Percentiles rank a stretch among this genome's conserved stretches.
These are phyloP conservation scores for Talaromyces verruculosus DNA, from an alignment of 2,329 filamentous ascomycete genomes.

Conservation along the genomic window DNA sequence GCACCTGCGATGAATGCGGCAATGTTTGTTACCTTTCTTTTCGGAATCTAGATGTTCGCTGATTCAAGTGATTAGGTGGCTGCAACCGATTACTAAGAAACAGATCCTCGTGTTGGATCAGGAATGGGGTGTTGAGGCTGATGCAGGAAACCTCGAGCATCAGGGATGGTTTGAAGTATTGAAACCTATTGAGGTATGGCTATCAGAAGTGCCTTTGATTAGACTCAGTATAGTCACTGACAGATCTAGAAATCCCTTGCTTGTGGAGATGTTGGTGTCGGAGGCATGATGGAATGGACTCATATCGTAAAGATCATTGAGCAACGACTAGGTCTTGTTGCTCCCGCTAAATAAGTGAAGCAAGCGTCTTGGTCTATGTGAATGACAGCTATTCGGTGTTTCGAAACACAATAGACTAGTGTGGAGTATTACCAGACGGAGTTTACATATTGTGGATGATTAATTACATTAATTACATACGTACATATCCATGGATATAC, in stretches of 20 bases:
- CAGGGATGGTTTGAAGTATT: conserved; percentile 69
- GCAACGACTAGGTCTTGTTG: conserved; percentile 28
- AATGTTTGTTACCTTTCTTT: conserved; percentile 54
- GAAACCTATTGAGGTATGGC: conserved; percentile 57
- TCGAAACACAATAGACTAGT: not conserved
- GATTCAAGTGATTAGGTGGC: conserved; percentile 51
- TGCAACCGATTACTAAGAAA: conserved; percentile 73
- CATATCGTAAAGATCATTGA: conserved; percentile 69
- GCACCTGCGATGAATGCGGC: conserved; percentile 84
- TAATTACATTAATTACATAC: not conserved
- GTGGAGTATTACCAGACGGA: not conserved
- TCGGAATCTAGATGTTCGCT: not conserved
- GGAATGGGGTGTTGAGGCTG: conserved; percentile 59
- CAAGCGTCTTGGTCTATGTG: not conserved
- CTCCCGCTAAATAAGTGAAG: not conserved
- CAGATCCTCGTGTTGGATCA: conserved; percentile 71
- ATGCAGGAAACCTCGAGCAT: conserved; percentile 34
- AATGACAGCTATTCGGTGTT: not conserved
- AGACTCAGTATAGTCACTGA: not conserved
- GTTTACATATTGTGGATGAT: not conserved
- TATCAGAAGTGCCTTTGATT: not conserved
- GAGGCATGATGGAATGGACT: conserved; percentile 80
- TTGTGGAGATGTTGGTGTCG: conserved; percentile 79
- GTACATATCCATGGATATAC: not conserved
- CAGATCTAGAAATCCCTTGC: conserved; percentile 64